phyloP scores from a whole-genome alignment of 169 alveolate genomes.

The Plasmodium malariae region DNA sequence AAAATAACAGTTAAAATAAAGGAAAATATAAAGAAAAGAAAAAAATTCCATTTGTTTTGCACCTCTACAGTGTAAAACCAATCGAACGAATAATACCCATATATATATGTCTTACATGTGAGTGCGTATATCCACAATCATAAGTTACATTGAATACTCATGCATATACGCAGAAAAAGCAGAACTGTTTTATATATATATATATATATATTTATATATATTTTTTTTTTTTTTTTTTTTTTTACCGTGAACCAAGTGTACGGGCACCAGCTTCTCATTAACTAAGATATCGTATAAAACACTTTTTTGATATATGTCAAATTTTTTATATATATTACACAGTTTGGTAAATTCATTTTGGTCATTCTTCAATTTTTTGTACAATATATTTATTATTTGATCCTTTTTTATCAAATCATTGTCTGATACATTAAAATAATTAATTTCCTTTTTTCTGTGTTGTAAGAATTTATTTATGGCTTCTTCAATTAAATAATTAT shows the following conservation, averaged over 20 bases:
- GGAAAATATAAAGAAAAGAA: not conserved
- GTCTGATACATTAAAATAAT: not conserved
- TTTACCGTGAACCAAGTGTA: constrained; percentile 59
- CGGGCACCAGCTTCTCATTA: constrained; percentile 9
- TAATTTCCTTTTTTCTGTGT: constrained; percentile 21
- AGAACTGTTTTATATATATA: not conserved
- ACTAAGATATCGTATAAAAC: constrained; percentile 39
- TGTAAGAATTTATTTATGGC: constrained; percentile 36
- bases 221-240: not conserved
- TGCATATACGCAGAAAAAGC: not conserved
- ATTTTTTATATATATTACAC: constrained; percentile 37
- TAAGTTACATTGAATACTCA: not conserved
- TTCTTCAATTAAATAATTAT: constrained; percentile 37
- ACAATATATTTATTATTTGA: constrained; percentile 22
- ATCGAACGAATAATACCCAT: not conserved
- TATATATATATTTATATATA: not conserved
- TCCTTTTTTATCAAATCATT: constrained; percentile 49
- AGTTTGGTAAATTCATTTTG: constrained; percentile 30
- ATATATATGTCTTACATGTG: not conserved
- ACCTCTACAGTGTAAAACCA: no score
- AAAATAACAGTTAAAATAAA: not conserved
- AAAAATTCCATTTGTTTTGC: no score
- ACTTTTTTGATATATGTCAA: constrained; percentile 58
- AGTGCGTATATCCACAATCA: not conserved
- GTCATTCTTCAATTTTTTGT: constrained; percentile 30